phyloP scores from a whole-genome alignment of 805 yeast species.

The Ogataea populi-albae region DNA sequence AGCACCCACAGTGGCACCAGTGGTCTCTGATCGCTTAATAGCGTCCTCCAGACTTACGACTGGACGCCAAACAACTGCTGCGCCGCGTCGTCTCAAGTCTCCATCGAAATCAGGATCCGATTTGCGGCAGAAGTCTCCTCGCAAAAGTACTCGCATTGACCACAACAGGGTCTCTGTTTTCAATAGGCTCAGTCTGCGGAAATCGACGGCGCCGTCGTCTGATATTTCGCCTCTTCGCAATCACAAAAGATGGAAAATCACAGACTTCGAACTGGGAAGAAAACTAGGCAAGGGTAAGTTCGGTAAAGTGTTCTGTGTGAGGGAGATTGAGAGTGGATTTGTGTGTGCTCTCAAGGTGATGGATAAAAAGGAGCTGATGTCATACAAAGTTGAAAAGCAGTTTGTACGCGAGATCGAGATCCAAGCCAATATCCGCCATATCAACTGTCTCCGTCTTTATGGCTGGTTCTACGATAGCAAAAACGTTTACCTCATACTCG shows the following conservation, averaged over 20 bases:
- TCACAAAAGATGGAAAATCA: constrained; percentile 25
- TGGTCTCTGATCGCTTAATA: too few species aligned
- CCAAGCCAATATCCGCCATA: constrained; percentile 75
- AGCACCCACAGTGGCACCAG: too few species aligned
- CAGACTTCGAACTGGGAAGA: constrained; percentile 82
- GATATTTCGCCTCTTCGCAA: constrained; percentile 11
- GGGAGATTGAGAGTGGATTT: constrained; percentile 69
- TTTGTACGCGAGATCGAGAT: constrained; percentile 90
- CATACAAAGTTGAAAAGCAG: constrained; percentile 76
- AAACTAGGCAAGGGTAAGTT: constrained; percentile 90
- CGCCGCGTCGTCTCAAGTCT: too few species aligned
- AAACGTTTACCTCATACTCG: constrained; percentile 80
- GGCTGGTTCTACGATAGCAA: constrained; percentile 82
- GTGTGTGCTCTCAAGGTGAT: constrained; percentile 89
- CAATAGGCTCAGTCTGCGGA: constrained; percentile 21
- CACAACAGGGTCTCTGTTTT: constrained; percentile 15
- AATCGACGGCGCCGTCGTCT: constrained; percentile 14
- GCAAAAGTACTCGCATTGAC: background rate
- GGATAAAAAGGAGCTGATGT: constrained; percentile 76
- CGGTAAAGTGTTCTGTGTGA: constrained; percentile 88
- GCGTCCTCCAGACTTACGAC: too few species aligned
- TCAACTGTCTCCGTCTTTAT: constrained; percentile 73
- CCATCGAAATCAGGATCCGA: too few species aligned
- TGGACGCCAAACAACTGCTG: too few species aligned
- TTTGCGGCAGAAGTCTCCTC: constrained; percentile 1